These are phyloP conservation scores for Globisporangium viniferum DNA, from an alignment of 352 stramenopile species.

Conservation along the genomic window DNA sequence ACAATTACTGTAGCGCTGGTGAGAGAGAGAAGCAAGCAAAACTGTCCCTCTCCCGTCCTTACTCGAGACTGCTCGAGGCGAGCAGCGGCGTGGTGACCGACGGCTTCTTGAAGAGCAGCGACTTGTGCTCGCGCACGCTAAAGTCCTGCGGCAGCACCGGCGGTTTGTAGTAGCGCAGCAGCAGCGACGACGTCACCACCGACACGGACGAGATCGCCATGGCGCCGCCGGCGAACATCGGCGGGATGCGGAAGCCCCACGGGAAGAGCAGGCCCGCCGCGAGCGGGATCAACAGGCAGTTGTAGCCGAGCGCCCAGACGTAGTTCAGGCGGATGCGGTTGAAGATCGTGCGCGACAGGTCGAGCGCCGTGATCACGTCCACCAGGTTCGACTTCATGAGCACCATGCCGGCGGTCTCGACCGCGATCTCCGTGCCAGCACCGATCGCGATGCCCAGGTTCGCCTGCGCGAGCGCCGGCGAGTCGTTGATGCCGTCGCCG, in stretches of 20 bases:
- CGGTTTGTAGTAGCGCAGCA: slow-evolving; percentile 90
- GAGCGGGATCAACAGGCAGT: slow-evolving; percentile 95
- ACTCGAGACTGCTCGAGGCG: slow-evolving; percentile 62
- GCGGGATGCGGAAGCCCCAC: slow-evolving; percentile 91
- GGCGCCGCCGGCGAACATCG: slow-evolving; percentile 93
- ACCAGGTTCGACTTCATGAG: slow-evolving; percentile 87
- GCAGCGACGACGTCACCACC: slow-evolving; percentile 94
- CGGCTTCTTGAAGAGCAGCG: slow-evolving; percentile 81
- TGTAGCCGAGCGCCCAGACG: slow-evolving; percentile 98
- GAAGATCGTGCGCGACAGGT: slow-evolving; percentile 96
- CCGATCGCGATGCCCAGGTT: slow-evolving; percentile 97
- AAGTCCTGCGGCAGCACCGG: slow-evolving; percentile 63
- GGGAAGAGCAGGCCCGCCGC: slow-evolving; percentile 97
- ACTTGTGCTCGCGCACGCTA: slow-evolving; percentile 65
- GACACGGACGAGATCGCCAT: slow-evolving; percentile 97
- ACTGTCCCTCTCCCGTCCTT: slow-evolving; percentile 14
- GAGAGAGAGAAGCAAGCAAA: neutral
- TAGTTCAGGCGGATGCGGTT: slow-evolving; percentile 97
- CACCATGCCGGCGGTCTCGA: slow-evolving; percentile 96
- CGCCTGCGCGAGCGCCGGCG: slow-evolving; percentile 94
- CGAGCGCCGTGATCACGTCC: slow-evolving; percentile 96
- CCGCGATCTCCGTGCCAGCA: slow-evolving; percentile 95
- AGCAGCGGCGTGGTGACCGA: slow-evolving; percentile 68
- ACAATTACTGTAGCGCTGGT: neutral
- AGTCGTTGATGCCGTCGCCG: slow-evolving; percentile 98